Percentiles rank a stretch among this genome's conserved stretches.
These are phyloP conservation scores for Chaetothyriales sp. DNA, from an alignment of 2,329 filamentous ascomycete species.

Conservation along the genomic window DNA sequence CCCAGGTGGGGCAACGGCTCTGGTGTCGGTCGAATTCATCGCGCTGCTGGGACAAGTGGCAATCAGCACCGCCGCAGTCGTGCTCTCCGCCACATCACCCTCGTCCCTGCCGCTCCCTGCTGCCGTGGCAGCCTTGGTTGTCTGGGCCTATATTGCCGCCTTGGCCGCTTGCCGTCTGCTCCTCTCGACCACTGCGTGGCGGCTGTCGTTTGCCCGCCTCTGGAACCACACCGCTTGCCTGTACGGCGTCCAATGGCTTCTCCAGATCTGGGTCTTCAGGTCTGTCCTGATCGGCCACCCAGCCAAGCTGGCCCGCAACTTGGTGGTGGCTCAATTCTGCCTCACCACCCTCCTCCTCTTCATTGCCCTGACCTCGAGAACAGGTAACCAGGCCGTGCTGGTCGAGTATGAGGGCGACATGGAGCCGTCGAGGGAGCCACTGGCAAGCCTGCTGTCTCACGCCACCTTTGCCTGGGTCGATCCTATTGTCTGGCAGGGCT, in stretches of 20 bases:
- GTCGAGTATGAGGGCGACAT: constrained; percentile 82
- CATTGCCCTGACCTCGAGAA: constrained; percentile 68
- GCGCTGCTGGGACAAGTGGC: constrained; percentile 59
- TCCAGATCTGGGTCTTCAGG: constrained; percentile 63
- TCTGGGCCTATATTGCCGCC: constrained; percentile 69
- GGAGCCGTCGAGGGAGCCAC: constrained; percentile 71
- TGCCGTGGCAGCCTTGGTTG: constrained; percentile 45
- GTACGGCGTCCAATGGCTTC: constrained; percentile 71
- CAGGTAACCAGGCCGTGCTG: constrained; percentile 79
- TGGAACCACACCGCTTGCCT: constrained; percentile 89
- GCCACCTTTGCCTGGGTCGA: constrained; percentile 87
- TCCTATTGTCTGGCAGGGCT: constrained; percentile 75
- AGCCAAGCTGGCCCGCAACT: constrained; percentile 46
- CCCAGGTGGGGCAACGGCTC: constrained; percentile 57
- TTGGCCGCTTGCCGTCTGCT: constrained; percentile 60
- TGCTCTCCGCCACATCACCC: constrained; percentile 44
- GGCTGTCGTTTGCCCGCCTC: constrained; percentile 56
- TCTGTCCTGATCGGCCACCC: constrained; percentile 68
- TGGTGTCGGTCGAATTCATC: constrained; percentile 61
- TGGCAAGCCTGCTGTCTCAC: constrained; percentile 77
- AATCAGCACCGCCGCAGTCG: constrained; percentile 52
- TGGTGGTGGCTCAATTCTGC: constrained; percentile 61
- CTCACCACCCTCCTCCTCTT: constrained; percentile 60
- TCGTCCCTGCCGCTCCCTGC: constrained; percentile 42
- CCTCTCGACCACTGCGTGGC: constrained; percentile 44